Percentiles rank a stretch among this genome's conserved stretches.
Evolutionary conservation across 164 flowering plant genomes (phyloP).

Genomic region (Warburgia ugandensis): DNA sequence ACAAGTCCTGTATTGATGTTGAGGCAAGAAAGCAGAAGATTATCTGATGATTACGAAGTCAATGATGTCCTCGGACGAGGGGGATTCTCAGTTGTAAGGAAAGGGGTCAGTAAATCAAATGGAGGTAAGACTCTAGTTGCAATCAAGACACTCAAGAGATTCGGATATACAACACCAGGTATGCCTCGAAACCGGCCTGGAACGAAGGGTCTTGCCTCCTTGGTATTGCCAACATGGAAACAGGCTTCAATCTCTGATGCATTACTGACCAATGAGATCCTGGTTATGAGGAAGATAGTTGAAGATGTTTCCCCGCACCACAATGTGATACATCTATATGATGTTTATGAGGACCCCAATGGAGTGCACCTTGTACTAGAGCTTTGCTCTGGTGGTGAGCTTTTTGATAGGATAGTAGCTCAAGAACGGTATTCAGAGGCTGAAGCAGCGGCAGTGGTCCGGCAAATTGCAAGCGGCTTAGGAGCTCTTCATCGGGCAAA

Average conservation of each 20-base stretch:
- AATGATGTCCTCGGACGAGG: constrained; percentile 50
- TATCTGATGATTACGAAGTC: constrained; percentile 53
- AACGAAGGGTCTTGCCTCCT: constrained; percentile 13
- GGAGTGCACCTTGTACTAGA: constrained; percentile 67
- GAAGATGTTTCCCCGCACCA: constrained; percentile 64
- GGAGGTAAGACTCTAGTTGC: constrained; percentile 35
- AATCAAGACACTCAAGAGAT: constrained; percentile 58
- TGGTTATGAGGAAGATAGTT: constrained; percentile 63
- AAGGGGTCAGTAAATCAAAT: constrained; percentile 28
- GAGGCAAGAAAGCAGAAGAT: constrained; percentile 41
- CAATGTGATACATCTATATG: constrained; percentile 63
- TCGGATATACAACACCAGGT: constrained; percentile 17
- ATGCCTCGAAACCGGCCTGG: constrained; percentile 8
- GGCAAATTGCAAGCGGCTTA: constrained; percentile 55
- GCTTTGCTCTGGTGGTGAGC: constrained; percentile 74
- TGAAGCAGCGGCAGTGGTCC: constrained; percentile 53
- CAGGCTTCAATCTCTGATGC: constrained; percentile 54
- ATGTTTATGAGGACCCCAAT: constrained; percentile 50
- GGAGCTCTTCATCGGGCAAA: constrained; percentile 42
- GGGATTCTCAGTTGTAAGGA: constrained; percentile 68
- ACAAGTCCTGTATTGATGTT: constrained; percentile 12
- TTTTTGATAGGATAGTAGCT: constrained; percentile 68
- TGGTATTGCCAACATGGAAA: constrained; percentile 26
- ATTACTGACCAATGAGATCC: constrained; percentile 60
- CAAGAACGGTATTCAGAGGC: constrained; percentile 44